These are phyloP conservation scores for Dryas integrifolia DNA, from an alignment of 331 rosid genomes.

Conservation along the genomic window DNA sequence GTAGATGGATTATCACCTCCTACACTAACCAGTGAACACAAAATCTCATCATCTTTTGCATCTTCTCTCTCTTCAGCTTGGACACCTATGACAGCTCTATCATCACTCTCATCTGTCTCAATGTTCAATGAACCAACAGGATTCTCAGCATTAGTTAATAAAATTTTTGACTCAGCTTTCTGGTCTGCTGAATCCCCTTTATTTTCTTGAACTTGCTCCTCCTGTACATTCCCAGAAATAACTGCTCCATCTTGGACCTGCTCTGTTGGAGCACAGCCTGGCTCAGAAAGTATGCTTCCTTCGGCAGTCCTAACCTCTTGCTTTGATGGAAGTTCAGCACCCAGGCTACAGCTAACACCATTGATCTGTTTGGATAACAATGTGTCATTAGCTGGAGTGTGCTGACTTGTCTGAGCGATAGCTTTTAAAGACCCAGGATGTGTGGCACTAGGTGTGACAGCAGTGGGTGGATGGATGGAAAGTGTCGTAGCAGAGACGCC, in stretches of 20 bases:
- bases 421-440: conserved; percentile 24
- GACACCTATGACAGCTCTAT: conserved; percentile 13
- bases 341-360: conserved; percentile 25
- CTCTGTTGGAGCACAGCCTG: conserved; percentile 23
- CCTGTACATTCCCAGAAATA: conserved; percentile 2
- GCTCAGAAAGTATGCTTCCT: conserved; percentile 21
- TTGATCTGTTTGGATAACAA: conserved; percentile 34
- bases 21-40: conserved; percentile 3
- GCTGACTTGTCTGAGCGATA: conserved; percentile 19
- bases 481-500: conserved; percentile 16
- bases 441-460: conserved; percentile 20
- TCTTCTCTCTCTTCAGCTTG: conserved; percentile 24
- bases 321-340: conserved; percentile 28
- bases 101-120: conserved; percentile 17
- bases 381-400: conserved; percentile 10
- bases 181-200: conserved; percentile 22
- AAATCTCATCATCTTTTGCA: conserved; percentile 19
- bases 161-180: conserved; percentile 22
- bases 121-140: conserved; percentile 16
- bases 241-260: conserved; percentile 29
- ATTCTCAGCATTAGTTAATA: conserved; percentile 18
- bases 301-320: conserved; percentile 37
- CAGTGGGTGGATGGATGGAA: conserved; percentile 10
- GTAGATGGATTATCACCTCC: conserved; percentile 4
- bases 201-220: conserved; percentile 17